Evolutionary conservation across 179 eudicot genomes (phyloP), one percentile per base, ranked within the genome.

Genomic region (Drosera spatulata): DNA sequence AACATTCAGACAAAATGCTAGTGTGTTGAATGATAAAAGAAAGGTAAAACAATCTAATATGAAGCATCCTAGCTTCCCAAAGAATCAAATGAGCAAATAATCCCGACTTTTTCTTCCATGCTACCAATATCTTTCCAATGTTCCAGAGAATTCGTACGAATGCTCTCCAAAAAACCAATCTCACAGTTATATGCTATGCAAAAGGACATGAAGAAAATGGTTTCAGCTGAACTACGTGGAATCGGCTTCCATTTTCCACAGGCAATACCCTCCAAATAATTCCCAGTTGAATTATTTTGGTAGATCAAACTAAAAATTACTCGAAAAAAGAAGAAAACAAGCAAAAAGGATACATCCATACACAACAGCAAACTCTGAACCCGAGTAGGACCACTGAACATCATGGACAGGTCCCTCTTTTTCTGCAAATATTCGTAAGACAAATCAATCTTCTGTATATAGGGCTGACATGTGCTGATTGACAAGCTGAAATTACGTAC

Each of bases 371-470:
- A 93, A 93, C 65, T 89, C 93, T 75, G 82, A 72, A 50, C 99
- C 96, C 37, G 95, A 73, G 65, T 41, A 63, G 46, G 99, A 93
- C 99, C 99, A 93, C 58, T 85, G 96, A 74, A 90, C 99, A 78
- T 93, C 99, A 72, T 93, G 99, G 51, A 93, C 80, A 54, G 99
- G 96, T 58, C 96, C 99, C 67, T 93, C 99, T 78, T 89, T 82
- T 69, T 89, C 95, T 93, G 86, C 64, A 61, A 66, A 69, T 12
- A 6, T 60, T 49, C 64, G 46, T 59, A 63, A 59, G 47, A 65
- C 52, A 61, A 43, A 50, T 64, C 53, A 64, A 50, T 51, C 49
- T 46, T 44, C 39, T 55, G 13, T 7, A 64, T 41, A 37, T 9
- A 46, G 40, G 61, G 22, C 10, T 43, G 41, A 46, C 51, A 22